Conservation (phyloP, 129 eudicot genomes). For the Centrapalus pauciflorus region DNA sequence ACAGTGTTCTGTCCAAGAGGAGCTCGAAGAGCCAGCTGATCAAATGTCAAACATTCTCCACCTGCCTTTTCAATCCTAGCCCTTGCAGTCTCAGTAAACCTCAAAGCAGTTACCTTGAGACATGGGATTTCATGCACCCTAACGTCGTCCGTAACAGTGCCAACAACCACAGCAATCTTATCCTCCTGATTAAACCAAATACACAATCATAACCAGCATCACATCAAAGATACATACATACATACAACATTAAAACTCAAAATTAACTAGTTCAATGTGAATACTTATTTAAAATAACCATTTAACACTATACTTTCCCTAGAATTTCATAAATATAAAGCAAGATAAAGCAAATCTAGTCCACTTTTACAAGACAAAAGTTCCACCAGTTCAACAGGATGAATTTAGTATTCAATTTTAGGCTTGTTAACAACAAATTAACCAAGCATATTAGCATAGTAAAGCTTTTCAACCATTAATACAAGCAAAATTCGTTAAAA, state of each 20-base stretch:
- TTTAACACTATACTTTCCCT: not conserved
- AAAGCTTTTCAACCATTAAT: too few species aligned
- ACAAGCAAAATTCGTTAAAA: not conserved
- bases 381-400: too few species aligned
- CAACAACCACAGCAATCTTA: conserved; percentile 37
- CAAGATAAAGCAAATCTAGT: not conserved
- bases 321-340: not conserved
- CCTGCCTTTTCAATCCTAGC: conserved; percentile 41
- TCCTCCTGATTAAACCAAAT: conserved; percentile 16
- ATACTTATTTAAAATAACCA: not conserved
- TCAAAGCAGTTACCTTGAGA: conserved; percentile 36
- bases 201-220: not conserved
- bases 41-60: conserved; percentile 41
- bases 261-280: not conserved
- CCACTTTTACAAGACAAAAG: too few species aligned
- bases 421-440: not conserved
- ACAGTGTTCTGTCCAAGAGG: conserved; percentile 43
- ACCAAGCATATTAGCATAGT: too few species aligned
- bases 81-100: conserved; percentile 35
- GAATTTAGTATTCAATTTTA: too few species aligned
- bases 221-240: not conserved
- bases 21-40: conserved; percentile 37
- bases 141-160: conserved; percentile 37
- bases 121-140: conserved; percentile 39
- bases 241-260: not conserved